These are phyloP conservation scores for Alternaria conjuncta DNA, from an alignment of 2,329 filamentous ascomycete genomes.

Conservation along the genomic window DNA sequence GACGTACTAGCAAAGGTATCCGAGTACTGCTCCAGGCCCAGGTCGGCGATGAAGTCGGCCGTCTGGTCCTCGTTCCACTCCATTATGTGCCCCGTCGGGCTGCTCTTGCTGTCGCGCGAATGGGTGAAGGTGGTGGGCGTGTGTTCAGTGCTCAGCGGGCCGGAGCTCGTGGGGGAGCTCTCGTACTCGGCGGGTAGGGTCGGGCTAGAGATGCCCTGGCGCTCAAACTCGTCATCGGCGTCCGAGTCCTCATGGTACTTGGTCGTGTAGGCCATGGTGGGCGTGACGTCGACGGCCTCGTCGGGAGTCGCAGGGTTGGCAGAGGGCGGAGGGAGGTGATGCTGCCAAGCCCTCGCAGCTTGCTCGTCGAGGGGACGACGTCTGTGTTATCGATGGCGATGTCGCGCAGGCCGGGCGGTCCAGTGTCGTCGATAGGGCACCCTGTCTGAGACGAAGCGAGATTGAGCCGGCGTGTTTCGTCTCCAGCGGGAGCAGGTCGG, in stretches of 20 bases:
- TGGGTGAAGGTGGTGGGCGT: slow-evolving; percentile 81
- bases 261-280: slow-evolving; percentile 49
- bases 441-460: slow-evolving; percentile 49
- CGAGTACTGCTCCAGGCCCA: slow-evolving; percentile 83
- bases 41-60: slow-evolving; percentile 82
- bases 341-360: slow-evolving; percentile 33
- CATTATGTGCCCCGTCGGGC: slow-evolving; percentile 77
- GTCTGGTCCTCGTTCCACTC: slow-evolving; percentile 88
- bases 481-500: slow-evolving; percentile 20
- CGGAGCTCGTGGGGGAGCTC: slow-evolving; percentile 73
- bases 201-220: slow-evolving; percentile 69
- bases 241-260: slow-evolving; percentile 74
- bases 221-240: slow-evolving; percentile 83
- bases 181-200: slow-evolving; percentile 71
- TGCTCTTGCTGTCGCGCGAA: slow-evolving; percentile 65
- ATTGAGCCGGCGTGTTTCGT: slow-evolving; percentile 45
- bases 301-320: slow-evolving; percentile 12
- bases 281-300: slow-evolving; percentile 8
- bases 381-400: slow-evolving; percentile 20
- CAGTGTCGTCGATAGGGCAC: slow-evolving; percentile 25
- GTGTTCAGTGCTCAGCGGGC: slow-evolving; percentile 73
- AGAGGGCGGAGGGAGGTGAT: slow-evolving; percentile 17
- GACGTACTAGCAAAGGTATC: slow-evolving; percentile 80
- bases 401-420: slow-evolving; percentile 12
- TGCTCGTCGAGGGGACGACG: slow-evolving; percentile 27